Conservation (phyloP, 2,329 filamentous ascomycete genomes). For the Colletotrichum nymphaeae region DNA sequence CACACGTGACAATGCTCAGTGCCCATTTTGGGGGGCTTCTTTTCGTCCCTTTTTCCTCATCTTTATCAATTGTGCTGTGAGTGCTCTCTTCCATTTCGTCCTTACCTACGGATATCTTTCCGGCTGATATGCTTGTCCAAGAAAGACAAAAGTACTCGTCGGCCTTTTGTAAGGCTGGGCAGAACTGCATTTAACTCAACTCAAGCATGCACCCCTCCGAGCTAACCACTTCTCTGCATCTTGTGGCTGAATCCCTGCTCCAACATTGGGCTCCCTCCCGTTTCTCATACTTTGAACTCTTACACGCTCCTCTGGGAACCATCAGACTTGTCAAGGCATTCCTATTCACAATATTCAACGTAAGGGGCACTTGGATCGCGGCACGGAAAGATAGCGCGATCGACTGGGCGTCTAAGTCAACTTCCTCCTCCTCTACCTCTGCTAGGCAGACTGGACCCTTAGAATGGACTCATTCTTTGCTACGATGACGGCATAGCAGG, state of each 20-base stretch:
- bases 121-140: background rate
- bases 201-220: background rate
- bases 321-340: background rate
- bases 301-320: background rate
- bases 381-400: background rate
- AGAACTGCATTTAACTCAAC: background rate
- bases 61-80: background rate
- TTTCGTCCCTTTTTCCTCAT: background rate
- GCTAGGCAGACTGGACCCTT: background rate
- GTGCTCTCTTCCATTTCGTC: background rate
- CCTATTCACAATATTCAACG: background rate
- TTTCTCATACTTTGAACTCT: background rate
- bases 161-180: conserved; percentile 20
- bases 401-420: too few relatives aligned
- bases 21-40: background rate
- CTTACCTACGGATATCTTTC: too few relatives aligned
- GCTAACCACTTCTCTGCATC: background rate
- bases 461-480: background rate
- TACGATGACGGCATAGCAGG: background rate
- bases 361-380: background rate
- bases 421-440: background rate
- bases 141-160: conserved; percentile 7
- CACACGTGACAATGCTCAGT: conserved; percentile 10
- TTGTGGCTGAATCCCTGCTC: background rate
- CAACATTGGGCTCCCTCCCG: background rate